These are phyloP conservation scores for Aspergillus ochraceus DNA, from an alignment of 2,329 filamentous ascomycete genomes.

Conservation along the genomic window DNA sequence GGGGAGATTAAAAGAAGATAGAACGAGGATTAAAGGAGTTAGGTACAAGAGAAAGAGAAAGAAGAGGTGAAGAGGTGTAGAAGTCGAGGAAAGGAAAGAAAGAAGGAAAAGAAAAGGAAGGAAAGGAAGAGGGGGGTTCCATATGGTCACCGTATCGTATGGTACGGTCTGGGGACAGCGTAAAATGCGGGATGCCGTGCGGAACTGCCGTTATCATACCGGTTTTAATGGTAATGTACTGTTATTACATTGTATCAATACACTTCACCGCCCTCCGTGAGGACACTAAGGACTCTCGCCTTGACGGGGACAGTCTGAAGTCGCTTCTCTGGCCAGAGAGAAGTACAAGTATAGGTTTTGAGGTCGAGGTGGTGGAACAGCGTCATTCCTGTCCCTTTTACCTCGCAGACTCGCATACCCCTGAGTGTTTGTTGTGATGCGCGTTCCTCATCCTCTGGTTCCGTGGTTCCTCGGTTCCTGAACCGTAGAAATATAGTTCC, in stretches of 20 bases:
- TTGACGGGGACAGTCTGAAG: too few species aligned
- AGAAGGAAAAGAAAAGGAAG: conserved; percentile 22
- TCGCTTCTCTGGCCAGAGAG: too few species aligned
- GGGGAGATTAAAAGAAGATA: conserved; percentile 6
- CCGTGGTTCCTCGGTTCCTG: conserved; percentile 24
- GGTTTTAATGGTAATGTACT: background rate
- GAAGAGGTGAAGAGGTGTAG: conserved; percentile 4
- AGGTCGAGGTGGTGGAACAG: too few species aligned
- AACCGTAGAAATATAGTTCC: background rate
- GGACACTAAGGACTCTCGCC: background rate
- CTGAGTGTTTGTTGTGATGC: conserved; percentile 3
- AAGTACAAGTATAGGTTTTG: too few species aligned
- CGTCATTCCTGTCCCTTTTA: too few species aligned
- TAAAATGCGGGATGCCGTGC: background rate
- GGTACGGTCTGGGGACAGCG: background rate
- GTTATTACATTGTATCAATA: background rate
- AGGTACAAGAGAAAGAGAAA: conserved; percentile 17
- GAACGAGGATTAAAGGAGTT: conserved; percentile 14
- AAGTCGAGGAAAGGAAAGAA: conserved; percentile 5
- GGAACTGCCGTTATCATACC: background rate
- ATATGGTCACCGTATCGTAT: background rate
- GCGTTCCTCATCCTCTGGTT: conserved; percentile 19
- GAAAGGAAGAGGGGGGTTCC: conserved; percentile 14
- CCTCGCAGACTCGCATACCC: background rate
- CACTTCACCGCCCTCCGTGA: background rate